phyloP scores from a whole-genome alignment of 805 yeast genomes.

The Spathaspora arborariae region DNA sequence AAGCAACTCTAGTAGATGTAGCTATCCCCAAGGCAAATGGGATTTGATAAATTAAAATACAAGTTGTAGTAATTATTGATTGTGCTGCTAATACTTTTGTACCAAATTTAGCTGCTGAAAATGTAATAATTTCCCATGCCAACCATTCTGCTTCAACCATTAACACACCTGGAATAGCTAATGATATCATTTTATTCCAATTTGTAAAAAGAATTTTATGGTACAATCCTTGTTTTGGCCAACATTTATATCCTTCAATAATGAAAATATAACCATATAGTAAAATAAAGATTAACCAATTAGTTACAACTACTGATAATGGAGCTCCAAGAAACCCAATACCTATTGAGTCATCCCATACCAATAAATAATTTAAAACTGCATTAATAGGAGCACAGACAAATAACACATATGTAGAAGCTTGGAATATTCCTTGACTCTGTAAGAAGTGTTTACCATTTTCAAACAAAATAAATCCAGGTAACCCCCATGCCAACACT shows the following conservation, averaged over 20 bases:
- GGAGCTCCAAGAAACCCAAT: constrained; percentile 78
- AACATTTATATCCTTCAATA: constrained; percentile 44
- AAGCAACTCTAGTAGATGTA: constrained; percentile 72
- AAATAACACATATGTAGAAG: constrained; percentile 66
- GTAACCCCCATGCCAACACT: constrained; percentile 60
- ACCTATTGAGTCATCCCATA: constrained; percentile 57
- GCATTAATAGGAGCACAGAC: constrained; percentile 76
- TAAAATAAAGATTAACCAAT: constrained; percentile 65
- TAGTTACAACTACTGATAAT: constrained; percentile 64
- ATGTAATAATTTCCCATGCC: constrained; percentile 71
- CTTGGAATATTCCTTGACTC: constrained; percentile 76
- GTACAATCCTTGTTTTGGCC: constrained; percentile 30
- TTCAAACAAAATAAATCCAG: constrained; percentile 71
- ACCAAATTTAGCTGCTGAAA: constrained; percentile 66
- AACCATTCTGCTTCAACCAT: constrained; percentile 80
- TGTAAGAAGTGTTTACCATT: constrained; percentile 71
- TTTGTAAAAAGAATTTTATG: constrained; percentile 36
- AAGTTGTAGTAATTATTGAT: constrained; percentile 65
- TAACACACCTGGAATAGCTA: constrained; percentile 70
- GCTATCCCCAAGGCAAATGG: constrained; percentile 78
- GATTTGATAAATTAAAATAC: constrained; percentile 64
- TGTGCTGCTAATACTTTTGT: constrained; percentile 68
- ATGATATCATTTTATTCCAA: constrained; percentile 60
- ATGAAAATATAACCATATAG: constrained; percentile 44
- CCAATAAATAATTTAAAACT: constrained; percentile 58